A percentile compares a stretch with the other conserved stretches of the same genome.
Conservation (phyloP, 306 rosid species). For the Phaseolus lunatus region DNA sequence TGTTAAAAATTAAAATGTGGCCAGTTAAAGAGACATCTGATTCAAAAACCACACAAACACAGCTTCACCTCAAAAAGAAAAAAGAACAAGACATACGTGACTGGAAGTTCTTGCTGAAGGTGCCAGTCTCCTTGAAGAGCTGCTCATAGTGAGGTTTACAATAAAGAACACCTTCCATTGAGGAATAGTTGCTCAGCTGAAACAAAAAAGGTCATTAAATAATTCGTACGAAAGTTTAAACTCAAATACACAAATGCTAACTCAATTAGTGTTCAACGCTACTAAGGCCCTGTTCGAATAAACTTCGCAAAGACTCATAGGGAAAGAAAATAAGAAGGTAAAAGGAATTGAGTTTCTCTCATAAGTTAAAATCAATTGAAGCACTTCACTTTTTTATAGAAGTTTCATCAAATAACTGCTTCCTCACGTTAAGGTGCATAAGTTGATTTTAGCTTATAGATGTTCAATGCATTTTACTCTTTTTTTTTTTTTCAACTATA, state of each 20-base stretch:
- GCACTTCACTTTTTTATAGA: neutral
- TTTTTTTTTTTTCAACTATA: neutral
- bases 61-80: constrained; percentile 37
- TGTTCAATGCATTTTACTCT: neutral
- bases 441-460: neutral
- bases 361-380: neutral
- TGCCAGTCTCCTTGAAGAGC: constrained; percentile 91
- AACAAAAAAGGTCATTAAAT: constrained; percentile 37
- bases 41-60: constrained; percentile 32
- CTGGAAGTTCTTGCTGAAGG: constrained; percentile 83
- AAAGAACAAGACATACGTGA: constrained; percentile 69
- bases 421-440: neutral
- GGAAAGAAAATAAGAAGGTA: neutral
- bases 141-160: constrained; percentile 97
- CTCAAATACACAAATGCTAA: constrained; percentile 37
- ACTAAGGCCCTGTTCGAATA: neutral
- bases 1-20: constrained; percentile 61
- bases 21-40: constrained; percentile 46
- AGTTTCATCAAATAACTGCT: neutral
- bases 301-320: neutral
- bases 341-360: neutral
- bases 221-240: constrained; percentile 11
- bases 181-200: constrained; percentile 94
- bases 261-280: constrained; percentile 8
- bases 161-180: constrained; percentile 95